Percentiles rank a stretch among this genome's conserved stretches.
phyloP scores from a whole-genome alignment of 306 rosid species.

The Trifolium dubium region DNA sequence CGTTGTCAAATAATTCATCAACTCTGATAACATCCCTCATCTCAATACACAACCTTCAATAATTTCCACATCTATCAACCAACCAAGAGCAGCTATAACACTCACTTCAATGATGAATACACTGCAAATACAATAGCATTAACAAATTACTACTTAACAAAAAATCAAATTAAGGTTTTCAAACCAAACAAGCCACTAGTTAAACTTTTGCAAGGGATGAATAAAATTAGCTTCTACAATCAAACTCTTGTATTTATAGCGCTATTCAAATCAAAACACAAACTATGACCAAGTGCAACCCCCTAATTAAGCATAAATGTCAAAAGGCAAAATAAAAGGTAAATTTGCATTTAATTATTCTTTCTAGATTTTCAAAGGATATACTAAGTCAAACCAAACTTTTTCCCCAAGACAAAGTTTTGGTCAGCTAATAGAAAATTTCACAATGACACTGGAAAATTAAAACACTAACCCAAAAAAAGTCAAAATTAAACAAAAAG shows the following conservation, averaged over 20 bases:
- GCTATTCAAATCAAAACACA: slow-evolving; percentile 40
- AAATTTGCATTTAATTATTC: neutral
- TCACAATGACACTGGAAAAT: slow-evolving; percentile 56
- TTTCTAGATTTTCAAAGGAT: slow-evolving; percentile 11
- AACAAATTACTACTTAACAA: slow-evolving; percentile 36
- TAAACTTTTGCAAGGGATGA: slow-evolving; percentile 39
- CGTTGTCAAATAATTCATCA: slow-evolving; percentile 68
- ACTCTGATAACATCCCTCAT: slow-evolving; percentile 78
- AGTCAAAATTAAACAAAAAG: slow-evolving; percentile 37
- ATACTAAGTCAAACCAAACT: slow-evolving; percentile 50
- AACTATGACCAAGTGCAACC: slow-evolving; percentile 50
- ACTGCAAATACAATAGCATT: slow-evolving; percentile 54
- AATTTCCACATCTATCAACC: slow-evolving; percentile 56
- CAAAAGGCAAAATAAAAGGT: neutral
- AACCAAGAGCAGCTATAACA: slow-evolving; percentile 45
- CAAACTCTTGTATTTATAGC: neutral
- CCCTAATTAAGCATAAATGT: neutral
- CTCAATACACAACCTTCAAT: slow-evolving; percentile 59
- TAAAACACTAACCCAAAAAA: slow-evolving; percentile 27
- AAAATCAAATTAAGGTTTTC: slow-evolving; percentile 24
- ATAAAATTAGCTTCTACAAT: slow-evolving; percentile 29
- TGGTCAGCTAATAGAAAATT: slow-evolving; percentile 54
- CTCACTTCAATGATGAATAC: slow-evolving; percentile 40
- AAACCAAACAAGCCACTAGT: slow-evolving; percentile 31
- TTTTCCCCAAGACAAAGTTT: slow-evolving; percentile 32